Base-by-base conservation (phyloP, 768 basidiomycete species). In the Termitomyces sp. region DNA sequence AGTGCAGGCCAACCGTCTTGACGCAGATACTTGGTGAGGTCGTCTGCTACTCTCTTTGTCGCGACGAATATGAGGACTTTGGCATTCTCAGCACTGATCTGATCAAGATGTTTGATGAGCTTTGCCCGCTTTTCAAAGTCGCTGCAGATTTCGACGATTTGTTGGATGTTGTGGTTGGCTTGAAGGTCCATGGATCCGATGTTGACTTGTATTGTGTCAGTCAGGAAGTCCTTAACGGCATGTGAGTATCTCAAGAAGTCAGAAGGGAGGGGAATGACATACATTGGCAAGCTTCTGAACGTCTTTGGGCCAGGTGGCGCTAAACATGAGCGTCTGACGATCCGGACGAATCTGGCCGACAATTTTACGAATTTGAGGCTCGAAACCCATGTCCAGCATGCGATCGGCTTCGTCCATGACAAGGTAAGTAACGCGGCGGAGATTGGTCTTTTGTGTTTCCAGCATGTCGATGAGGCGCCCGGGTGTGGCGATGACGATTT, bases 361-460 rank as follows among this genome's bases (percentile, higher is more conserved):
- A 63, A 99, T 98, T 77, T 98, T 98, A 69, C 95, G 83, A 70
- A 99, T 98, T 72, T 99, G 97, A 54, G 97, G 97, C 76, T 99
- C 97, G 77, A 99, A 99, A 81, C 97, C 97, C 97, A 99, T 99
- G 79, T 99, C 97, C 62, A 99, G 83, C 97, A 99, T 99, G 68
- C 97, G 92, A 78, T 99, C 97, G 46, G 97, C 97, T 74, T 99
- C 97, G 68, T 99, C 97, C 87, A 99, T 92, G 69, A 99, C 97
- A 41, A 99, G 82, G 73, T 98, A 99, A 22, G 97, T 99, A 56
- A 99, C 81, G 42, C 97, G 88, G 57, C 91, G 91, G 54, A 99
- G 83, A 73, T 98, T 98, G 22, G 95, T 98, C 77, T 97, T 97
- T 69, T 90, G 87, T 1, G 84, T 85, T 77, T 99, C 97, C 28